Evolutionary conservation across 139 green algal species (phyloP), one percentile per base, ranked within the genome.

Genomic region (Micromonas commoda): DNA sequence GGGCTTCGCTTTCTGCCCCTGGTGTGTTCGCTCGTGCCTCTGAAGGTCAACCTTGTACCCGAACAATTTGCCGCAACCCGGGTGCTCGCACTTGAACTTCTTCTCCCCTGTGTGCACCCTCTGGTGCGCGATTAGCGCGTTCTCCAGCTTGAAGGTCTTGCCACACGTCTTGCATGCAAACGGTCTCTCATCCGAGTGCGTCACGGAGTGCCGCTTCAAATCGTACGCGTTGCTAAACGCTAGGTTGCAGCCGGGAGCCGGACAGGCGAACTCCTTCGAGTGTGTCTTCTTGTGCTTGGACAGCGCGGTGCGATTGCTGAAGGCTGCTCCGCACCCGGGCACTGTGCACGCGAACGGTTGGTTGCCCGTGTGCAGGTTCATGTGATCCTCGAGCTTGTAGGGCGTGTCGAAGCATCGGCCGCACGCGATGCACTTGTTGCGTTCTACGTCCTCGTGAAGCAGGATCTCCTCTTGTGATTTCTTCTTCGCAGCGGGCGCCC

Each of bases 81-180:
- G 9, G 24, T 32, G 80, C 37, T 34, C 81, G 78, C 78, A 83
- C 20, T 84, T 64, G 71, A 84, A 85, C 20, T 39, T 67, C 64
- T 85, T 85, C 35, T 85, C 81, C 0, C 81, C 80, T 32, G 81
- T 85, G 79, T 85, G 81, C 69, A 81, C 84, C 54, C 81, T 81
- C 81, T 82, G 64, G 81, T 85, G 81, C 37, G 52, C 79, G 33
- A 77, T 65, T 29, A 85, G 81, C n/a, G 78, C 80, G 71, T 76
- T 84, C 34, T 54, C 52, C 57, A 45, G 70, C 80, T 85, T 85
- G 81, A 85, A 85, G 6, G 51, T 81, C 81, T 85, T 85, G 21
- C n/a, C 78, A 37, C 81, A 85, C 78, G 35, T 67, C 2, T 81
- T 35, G 39, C 81, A 85, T 35, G n/a, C 6, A n/a, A 85, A 20